These are phyloP conservation scores for Zymoseptoria tritici DNA, from an alignment of 2,329 filamentous ascomycete species.

Conservation along the genomic window DNA sequence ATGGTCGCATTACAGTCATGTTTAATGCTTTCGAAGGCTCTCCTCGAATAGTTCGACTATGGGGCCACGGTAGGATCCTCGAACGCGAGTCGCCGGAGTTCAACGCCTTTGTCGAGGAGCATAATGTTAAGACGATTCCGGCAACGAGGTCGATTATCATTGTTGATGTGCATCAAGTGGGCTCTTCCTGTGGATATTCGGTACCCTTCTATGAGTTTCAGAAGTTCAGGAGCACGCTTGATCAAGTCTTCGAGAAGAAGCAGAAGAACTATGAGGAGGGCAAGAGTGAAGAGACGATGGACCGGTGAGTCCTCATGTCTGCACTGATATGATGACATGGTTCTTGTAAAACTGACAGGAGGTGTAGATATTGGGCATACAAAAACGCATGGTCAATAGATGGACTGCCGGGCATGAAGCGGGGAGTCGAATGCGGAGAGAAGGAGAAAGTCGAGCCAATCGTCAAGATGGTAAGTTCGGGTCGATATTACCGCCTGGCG, in stretches of 20 bases:
- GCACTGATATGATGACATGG: background rate
- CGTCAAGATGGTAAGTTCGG: conserved; percentile 34
- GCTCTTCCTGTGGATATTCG: conserved; percentile 36
- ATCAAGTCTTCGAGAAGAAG: conserved; percentile 37
- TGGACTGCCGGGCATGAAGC: conserved; percentile 38
- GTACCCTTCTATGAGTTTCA: conserved; percentile 41
- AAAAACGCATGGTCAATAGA: conserved; percentile 39
- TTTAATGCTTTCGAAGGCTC: conserved; percentile 38
- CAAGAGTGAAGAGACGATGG: conserved; percentile 35
- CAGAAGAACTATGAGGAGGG: conserved; percentile 30
- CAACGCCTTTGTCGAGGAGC: conserved; percentile 26
- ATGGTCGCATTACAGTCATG: conserved; percentile 37
- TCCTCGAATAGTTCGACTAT: conserved; percentile 38
- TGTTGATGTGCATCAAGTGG: conserved; percentile 39
- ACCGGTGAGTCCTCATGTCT: conserved; percentile 20
- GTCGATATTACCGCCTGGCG: background rate
- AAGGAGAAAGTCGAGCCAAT: conserved; percentile 33
- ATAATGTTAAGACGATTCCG: conserved; percentile 32
- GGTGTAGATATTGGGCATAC: conserved; percentile 37
- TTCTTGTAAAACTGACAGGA: background rate
- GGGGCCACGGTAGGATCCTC: conserved; percentile 33
- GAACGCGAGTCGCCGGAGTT: conserved; percentile 33
- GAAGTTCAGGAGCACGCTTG: conserved; percentile 32
- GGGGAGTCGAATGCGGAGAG: conserved; percentile 31
- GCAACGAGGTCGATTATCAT: conserved; percentile 35